Conservation (phyloP, 345 rosid species). For the Lepidium didymum region DNA sequence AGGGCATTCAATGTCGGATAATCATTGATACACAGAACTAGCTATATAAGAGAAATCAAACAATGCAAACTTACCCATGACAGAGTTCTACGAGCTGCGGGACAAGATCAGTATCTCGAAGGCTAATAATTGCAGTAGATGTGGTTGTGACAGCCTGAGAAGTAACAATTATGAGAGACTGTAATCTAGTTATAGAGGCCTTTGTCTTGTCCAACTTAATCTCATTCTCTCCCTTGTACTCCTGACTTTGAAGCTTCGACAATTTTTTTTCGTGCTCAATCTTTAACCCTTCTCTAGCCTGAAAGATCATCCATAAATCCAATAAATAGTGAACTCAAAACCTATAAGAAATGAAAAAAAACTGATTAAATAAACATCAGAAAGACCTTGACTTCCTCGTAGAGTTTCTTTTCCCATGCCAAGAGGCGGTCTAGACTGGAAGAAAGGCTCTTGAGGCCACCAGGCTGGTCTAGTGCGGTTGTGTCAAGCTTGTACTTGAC, state of each 20-base stretch:
- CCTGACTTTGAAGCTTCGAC: constrained; percentile 78
- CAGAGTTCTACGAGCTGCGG: constrained; percentile 89
- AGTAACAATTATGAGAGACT: constrained; percentile 67
- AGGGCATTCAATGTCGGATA: background rate
- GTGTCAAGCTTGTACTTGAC: constrained; percentile 81
- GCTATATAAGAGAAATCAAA: background rate
- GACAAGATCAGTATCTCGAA: constrained; percentile 84
- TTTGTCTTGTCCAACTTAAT: constrained; percentile 83
- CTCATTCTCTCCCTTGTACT: constrained; percentile 84
- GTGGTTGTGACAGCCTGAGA: constrained; percentile 90
- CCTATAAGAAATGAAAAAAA: background rate
- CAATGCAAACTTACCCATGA: constrained; percentile 57
- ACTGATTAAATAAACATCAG: background rate
- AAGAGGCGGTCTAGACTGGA: constrained; percentile 79
- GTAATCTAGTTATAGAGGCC: constrained; percentile 62
- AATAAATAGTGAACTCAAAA: background rate
- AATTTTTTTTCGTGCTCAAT: constrained; percentile 89
- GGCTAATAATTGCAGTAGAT: constrained; percentile 68
- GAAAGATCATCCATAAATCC: constrained; percentile 8
- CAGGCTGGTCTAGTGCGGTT: constrained; percentile 45
- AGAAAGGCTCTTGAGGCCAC: constrained; percentile 69
- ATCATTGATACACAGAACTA: background rate
- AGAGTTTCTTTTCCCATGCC: constrained; percentile 98
- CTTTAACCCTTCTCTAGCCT: constrained; percentile 89
- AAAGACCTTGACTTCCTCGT: constrained; percentile 81